phyloP scores from a whole-genome alignment of 2,329 filamentous ascomycete species.

The Incumbomyces lentus region DNA sequence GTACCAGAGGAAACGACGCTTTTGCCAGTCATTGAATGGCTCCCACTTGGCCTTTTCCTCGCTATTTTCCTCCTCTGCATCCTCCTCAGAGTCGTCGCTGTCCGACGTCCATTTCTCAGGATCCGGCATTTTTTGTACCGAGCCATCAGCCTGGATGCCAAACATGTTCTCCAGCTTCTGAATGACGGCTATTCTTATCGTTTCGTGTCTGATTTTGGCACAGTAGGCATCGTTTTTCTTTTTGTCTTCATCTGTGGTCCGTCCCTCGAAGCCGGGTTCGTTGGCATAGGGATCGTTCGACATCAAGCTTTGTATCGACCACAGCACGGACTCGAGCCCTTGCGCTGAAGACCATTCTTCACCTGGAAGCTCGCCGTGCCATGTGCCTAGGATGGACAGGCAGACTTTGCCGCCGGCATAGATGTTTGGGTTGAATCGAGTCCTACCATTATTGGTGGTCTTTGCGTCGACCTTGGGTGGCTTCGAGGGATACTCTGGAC shows the following conservation, averaged over 20 bases:
- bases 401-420: conserved; percentile 88
- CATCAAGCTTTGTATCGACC: conserved; percentile 95
- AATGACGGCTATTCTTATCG: conserved; percentile 74
- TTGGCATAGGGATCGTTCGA: conserved; percentile 90
- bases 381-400: conserved; percentile 90
- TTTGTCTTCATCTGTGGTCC: conserved; percentile 58
- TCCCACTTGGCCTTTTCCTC: conserved; percentile 56
- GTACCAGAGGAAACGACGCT: conserved; percentile 91
- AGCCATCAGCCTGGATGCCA: conserved; percentile 48
- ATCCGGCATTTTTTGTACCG: conserved; percentile 27
- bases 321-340: conserved; percentile 82
- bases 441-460: conserved; percentile 81
- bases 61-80: conserved; percentile 34
- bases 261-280: conserved; percentile 82
- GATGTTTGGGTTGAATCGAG: conserved; percentile 94
- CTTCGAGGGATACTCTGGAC: conserved; percentile 62
- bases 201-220: conserved; percentile 87
- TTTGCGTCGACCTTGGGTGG: conserved; percentile 53
- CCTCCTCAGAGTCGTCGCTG: conserved; percentile 40
- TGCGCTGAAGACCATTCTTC: conserved; percentile 97
- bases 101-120: conserved; percentile 27
- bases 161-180: conserved; percentile 74
- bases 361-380: conserved; percentile 68
- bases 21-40: conserved; percentile 82
- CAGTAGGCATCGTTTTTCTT: conserved; percentile 65